Conservation (phyloP, 2,329 filamentous ascomycete species). For the Fusarium multiceps region DNA sequence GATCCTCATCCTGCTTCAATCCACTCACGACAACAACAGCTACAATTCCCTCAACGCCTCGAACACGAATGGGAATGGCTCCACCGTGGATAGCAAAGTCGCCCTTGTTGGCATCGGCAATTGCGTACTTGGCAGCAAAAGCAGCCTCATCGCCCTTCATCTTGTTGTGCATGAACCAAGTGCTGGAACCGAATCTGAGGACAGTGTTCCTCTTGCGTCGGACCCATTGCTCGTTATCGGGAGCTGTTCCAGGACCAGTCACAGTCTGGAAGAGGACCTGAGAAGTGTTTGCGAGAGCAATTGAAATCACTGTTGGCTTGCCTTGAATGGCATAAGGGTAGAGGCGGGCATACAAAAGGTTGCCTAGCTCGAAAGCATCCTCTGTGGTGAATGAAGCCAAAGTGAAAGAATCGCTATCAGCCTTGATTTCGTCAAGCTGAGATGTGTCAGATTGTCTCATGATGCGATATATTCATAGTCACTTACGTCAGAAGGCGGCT, state of each 20-base stretch:
- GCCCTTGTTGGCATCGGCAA: conserved; percentile 66
- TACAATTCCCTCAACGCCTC: conserved; percentile 79
- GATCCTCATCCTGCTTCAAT: conserved; percentile 80
- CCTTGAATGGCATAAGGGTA: conserved; percentile 56
- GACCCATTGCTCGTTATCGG: conserved; percentile 80
- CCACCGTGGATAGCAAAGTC: conserved; percentile 84
- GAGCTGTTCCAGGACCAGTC: conserved; percentile 72
- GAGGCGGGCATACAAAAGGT: conserved; percentile 72
- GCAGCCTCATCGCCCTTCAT: conserved; percentile 70
- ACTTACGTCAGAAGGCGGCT: conserved; percentile 40
- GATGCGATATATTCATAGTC: not conserved
- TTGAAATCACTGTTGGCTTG: conserved; percentile 69
- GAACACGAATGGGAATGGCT: conserved; percentile 77
- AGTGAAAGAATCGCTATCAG: conserved; percentile 57
- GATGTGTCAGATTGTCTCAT: conserved; percentile 4
- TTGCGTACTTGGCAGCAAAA: conserved; percentile 73
- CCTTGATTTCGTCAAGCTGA: conserved; percentile 47
- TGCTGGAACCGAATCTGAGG: conserved; percentile 74
- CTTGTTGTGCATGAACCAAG: conserved; percentile 78
- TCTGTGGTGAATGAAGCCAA: conserved; percentile 68
- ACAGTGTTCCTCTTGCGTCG: conserved; percentile 77
- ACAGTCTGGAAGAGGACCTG: conserved; percentile 78
- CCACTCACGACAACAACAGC: conserved; percentile 81
- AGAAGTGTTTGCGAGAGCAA: conserved; percentile 66
- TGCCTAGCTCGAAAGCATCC: conserved; percentile 74